Evolutionary conservation across 805 yeast species (phyloP).

Genomic region (Candida chauliodis): DNA sequence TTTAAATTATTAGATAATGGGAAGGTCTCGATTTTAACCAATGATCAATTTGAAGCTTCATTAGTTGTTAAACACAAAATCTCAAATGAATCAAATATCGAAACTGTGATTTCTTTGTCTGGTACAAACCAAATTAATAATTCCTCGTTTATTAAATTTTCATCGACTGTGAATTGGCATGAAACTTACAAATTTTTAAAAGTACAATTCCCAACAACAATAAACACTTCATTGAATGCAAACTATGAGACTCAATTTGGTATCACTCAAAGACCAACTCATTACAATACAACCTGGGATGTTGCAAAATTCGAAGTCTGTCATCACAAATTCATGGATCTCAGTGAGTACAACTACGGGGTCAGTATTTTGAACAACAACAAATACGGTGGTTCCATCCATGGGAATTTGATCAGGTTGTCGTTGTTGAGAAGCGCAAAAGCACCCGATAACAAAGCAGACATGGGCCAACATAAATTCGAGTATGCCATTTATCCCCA

Average conservation of each 20-base stretch:
- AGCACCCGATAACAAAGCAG: slow-evolving; percentile 92
- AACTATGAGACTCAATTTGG: slow-evolving; percentile 95
- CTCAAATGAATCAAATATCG: slow-evolving; percentile 54
- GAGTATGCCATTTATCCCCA: slow-evolving; percentile 87
- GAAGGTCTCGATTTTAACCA: slow-evolving; percentile 39
- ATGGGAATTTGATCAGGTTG: slow-evolving; percentile 87
- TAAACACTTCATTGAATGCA: slow-evolving; percentile 66
- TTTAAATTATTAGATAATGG: slow-evolving; percentile 43
- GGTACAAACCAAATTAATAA: slow-evolving; percentile 46
- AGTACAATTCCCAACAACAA: slow-evolving; percentile 90
- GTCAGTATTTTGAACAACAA: slow-evolving; percentile 78
- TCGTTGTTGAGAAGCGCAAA: slow-evolving; percentile 88
- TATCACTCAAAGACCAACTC: slow-evolving; percentile 86
- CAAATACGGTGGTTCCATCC: slow-evolving; percentile 90
- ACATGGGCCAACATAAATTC: slow-evolving; percentile 84
- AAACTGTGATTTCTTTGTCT: slow-evolving; percentile 66
- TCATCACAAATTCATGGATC: slow-evolving; percentile 90
- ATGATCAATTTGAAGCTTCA: slow-evolving; percentile 60
- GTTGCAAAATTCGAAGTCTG: slow-evolving; percentile 95
- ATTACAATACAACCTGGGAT: slow-evolving; percentile 94
- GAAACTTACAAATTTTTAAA: slow-evolving; percentile 85
- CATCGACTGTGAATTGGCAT: slow-evolving; percentile 70
- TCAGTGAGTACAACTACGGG: slow-evolving; percentile 83
- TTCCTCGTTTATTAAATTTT: slow-evolving; percentile 32
- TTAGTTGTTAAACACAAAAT: slow-evolving; percentile 61